Evolutionary conservation across 2,329 filamentous ascomycete genomes (phyloP), one percentile per base, ranked within the genome.

Genomic region (Erysiphe neolycopersici): DNA sequence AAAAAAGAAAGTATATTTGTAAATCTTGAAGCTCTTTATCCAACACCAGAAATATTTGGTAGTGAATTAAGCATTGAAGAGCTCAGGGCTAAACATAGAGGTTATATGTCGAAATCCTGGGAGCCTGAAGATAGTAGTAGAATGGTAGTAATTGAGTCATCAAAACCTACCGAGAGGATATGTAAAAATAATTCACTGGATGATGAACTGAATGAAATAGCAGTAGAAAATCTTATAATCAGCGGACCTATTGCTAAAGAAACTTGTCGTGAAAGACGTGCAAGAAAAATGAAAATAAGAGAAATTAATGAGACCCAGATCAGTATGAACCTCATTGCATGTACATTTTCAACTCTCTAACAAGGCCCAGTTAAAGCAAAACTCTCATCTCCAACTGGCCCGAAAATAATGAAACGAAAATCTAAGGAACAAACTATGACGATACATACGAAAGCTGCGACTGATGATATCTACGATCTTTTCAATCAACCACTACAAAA

Each of bases 391-490:
- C 87, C 85, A 0, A 80, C 80, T 0, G 72, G 76, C n/a, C 75
- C 74, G 4, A 95, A 91, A 59, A 68, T 87, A 44, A 79, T 76
- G 49, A 89, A 79, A 58, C 76, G 75, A 52, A 52, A 59, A 51
- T 67, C 67, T 11, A 62, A 66, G 32, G 87, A 95, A 59, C 81
- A 85, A n/a, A 98, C 89, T 1, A 94, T 98, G 85, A 98, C 89
- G 0, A 72, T 98, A 50, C 84, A 95, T 56, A 98, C 89, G 12
- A 81, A 73, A 52, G 87, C 89, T 50, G 89, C 89, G 4, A 94
- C 87, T 48, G 85, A 95, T 52, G 89, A 98, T 52, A 94, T 98
- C 43, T 95, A 95, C 54, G 84, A 84, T 46, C 82, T 98, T 41
- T 98, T 95, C 61, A 95, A 89, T 54, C 80, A 89, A 46, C 87